phyloP scores from a whole-genome alignment of 768 basidiomycete species.

The Tricholoma sp. region DNA sequence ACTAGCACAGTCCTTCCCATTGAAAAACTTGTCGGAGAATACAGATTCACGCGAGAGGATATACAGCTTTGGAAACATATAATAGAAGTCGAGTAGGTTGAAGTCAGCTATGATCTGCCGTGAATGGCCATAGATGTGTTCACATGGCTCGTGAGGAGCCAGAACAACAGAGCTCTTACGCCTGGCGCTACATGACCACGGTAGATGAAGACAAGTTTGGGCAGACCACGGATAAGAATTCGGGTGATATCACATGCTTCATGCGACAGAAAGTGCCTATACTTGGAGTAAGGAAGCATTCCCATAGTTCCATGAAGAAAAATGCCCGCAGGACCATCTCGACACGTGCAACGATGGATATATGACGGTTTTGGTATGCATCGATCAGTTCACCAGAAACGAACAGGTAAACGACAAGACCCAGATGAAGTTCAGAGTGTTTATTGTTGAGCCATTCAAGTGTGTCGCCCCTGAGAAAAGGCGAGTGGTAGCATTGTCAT shows the following conservation, averaged over 20 bases:
- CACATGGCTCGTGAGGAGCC: constrained; percentile 26
- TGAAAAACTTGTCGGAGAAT: constrained; percentile 1
- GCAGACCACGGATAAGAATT: constrained; percentile 16
- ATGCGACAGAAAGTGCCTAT: constrained; percentile 25
- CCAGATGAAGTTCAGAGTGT: background rate
- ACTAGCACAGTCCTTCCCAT: constrained; percentile 16
- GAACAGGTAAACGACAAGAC: no score
- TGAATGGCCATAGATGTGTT: constrained; percentile 28
- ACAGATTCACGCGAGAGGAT: constrained; percentile 19
- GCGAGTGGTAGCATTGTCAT: constrained; percentile 35
- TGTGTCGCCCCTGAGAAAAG: constrained; percentile 26
- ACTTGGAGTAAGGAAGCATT: constrained; percentile 18
- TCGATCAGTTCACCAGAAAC: constrained; percentile 28
- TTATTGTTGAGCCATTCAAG: background rate
- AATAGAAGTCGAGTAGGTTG: constrained; percentile 23
- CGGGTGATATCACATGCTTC: constrained; percentile 23
- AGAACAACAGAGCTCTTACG: constrained; percentile 15
- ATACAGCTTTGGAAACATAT: constrained; percentile 22
- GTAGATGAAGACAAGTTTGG: constrained; percentile 26
- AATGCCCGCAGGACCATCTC: constrained; percentile 24
- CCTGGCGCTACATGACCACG: constrained; percentile 24
- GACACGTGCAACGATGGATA: constrained; percentile 21
- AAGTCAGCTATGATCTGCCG: constrained; percentile 29
- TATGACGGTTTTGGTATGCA: constrained; percentile 30
- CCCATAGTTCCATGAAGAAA: constrained; percentile 28